Evolutionary conservation across 2,329 filamentous ascomycete species (phyloP), one percentile per base, ranked within the genome.

Genomic region (Elsinoe perseae): DNA sequence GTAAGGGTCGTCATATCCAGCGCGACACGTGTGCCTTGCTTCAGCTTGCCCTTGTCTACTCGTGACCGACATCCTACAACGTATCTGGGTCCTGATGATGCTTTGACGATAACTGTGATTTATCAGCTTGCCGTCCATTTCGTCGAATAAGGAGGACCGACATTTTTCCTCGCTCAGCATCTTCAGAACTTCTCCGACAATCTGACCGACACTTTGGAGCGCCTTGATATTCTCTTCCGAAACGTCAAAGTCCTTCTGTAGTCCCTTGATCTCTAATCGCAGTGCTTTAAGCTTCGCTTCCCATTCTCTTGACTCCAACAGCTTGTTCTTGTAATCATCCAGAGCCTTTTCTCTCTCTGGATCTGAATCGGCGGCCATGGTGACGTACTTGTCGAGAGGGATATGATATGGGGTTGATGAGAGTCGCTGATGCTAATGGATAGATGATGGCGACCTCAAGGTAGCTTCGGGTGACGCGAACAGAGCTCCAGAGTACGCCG

Each of bases 181-280:
- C 79, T 98, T 98, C 69, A 98, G 77, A 60, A 98, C 95, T 75
- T 98, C 93, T 66, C 93, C 93, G 72, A 98, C 97, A 73, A 98
- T 98, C 77, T 98, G 93, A 52, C 93, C 93, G 56, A 98, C 93
- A 72, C 93, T 97, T 78, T 98, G 93, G 68, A 98, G 78, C 63
- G 93, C 93, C 79, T 98, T 98, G 80, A 98, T 97, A 77, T 97
- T 97, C 64, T 98, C 95, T 72, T 98, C 93, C 55, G 93, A 97
- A 64, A 92, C 84, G 72, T 98, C 92, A 68, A 91, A 98, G 66
- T 97, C 91, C 69, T 87, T 90, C 71, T 95, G 89, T 56, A 97
- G 75, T 59, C 87, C 89, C 77, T 97, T 98, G 73, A 98, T 96
- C 65, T 96, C 93, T 74, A 95, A 78, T 61, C 93, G 88, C 66